Percentiles rank a stretch among this genome's conserved stretches.
These are phyloP conservation scores for Gossypium sturtianum DNA, from an alignment of 345 rosid species.

Conservation along the genomic window DNA sequence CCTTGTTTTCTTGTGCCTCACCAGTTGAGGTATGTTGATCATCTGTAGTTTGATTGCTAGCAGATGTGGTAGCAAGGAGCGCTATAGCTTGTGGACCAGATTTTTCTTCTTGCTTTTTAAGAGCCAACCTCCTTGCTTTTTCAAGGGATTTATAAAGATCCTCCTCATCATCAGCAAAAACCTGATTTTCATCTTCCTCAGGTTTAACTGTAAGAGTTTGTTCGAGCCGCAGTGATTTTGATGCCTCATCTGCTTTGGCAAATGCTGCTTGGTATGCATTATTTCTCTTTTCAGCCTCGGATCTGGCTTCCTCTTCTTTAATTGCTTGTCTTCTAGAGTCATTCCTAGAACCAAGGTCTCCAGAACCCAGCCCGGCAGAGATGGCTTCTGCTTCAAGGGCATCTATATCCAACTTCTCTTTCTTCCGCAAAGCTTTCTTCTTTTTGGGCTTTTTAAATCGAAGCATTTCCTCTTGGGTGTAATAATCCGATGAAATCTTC, in stretches of 20 bases:
- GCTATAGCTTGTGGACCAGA: slow-evolving; percentile 76
- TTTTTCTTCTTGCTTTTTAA: slow-evolving; percentile 57
- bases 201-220: slow-evolving; percentile 39
- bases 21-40: slow-evolving; percentile 38
- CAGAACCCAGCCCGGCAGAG: slow-evolving; percentile 73
- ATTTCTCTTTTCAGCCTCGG: slow-evolving; percentile 68
- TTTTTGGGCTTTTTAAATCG: slow-evolving; percentile 88
- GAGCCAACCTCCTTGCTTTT: slow-evolving; percentile 78
- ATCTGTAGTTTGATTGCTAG: slow-evolving; percentile 36
- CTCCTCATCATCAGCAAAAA: slow-evolving; percentile 67
- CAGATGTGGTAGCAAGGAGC: slow-evolving; percentile 46
- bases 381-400: slow-evolving; percentile 90
- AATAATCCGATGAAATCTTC: slow-evolving; percentile 74
- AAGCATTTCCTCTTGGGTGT: slow-evolving; percentile 82
- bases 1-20: slow-evolving; percentile 69
- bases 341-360: slow-evolving; percentile 91
- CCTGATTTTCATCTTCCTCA: slow-evolving; percentile 53
- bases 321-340: slow-evolving; percentile 75
- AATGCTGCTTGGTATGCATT: slow-evolving; percentile 69
- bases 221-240: slow-evolving; percentile 60
- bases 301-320: slow-evolving; percentile 70
- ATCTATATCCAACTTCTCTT: slow-evolving; percentile 80
- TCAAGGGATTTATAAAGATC: slow-evolving; percentile 77
- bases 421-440: slow-evolving; percentile 75
- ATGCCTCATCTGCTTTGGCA: slow-evolving; percentile 89